A percentile compares a stretch with the other conserved stretches of the same genome.
phyloP scores from a whole-genome alignment of 768 basidiomycete genomes.

The Kwoniella botswanensis region DNA sequence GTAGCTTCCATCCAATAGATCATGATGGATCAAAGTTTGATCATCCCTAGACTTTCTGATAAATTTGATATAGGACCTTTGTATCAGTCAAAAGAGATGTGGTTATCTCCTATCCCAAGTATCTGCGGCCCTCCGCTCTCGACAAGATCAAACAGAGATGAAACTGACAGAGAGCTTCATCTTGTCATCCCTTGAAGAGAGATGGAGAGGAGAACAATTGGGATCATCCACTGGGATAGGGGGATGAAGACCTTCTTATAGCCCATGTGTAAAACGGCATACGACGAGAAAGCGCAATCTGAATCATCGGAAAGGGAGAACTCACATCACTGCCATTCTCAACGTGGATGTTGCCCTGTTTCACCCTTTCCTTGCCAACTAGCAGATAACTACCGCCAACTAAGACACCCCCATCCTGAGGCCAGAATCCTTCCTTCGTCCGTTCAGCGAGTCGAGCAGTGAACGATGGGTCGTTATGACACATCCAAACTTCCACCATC shows the following conservation, averaged over 20 bases:
- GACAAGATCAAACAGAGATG: constrained; percentile 23
- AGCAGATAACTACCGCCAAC: constrained; percentile 90
- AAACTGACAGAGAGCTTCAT: constrained; percentile 72
- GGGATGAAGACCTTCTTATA: constrained; percentile 89
- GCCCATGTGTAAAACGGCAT: constrained; percentile 62
- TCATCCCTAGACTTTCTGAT: constrained; percentile 59
- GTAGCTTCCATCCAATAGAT: constrained; percentile 84
- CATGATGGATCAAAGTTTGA: constrained; percentile 86
- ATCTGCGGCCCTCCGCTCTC: constrained; percentile 24
- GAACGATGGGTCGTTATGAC: constrained; percentile 85
- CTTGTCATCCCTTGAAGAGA: constrained; percentile 20
- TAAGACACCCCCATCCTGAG: constrained; percentile 70
- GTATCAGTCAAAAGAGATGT: constrained; percentile 81
- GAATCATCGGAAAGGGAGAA: constrained; percentile 31
- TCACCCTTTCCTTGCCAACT: constrained; percentile 69
- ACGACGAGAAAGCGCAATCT: neutral
- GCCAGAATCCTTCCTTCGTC: constrained; percentile 76
- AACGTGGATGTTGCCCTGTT: constrained; percentile 61
- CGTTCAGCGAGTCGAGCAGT: constrained; percentile 70
- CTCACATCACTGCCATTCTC: constrained; percentile 66
- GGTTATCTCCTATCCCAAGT: constrained; percentile 13
- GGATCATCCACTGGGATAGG: constrained; percentile 69
- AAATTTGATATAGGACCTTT: constrained; percentile 73
- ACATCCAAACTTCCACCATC: constrained; percentile 97
- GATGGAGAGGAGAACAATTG: constrained; percentile 54